Evolutionary conservation across 164 flowering plant species (phyloP).

Genomic region (Tinospora cordifolia): DNA sequence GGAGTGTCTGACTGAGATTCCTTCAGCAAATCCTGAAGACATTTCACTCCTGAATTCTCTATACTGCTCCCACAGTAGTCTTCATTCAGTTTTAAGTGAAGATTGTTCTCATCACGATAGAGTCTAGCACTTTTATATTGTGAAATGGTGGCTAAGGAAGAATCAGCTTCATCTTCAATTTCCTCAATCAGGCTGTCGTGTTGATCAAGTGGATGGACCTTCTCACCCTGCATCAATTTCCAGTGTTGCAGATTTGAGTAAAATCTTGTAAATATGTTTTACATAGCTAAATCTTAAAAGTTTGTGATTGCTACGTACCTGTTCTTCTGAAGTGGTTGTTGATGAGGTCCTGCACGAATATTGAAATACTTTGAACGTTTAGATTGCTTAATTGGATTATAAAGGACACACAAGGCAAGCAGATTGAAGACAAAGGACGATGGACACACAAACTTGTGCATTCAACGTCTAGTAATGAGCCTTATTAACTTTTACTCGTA

Average conservation of each 20-base stretch:
- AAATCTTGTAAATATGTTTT: not conserved
- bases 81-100: slow-evolving; percentile 11
- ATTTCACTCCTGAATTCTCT: slow-evolving; percentile 24
- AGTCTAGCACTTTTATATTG: slow-evolving; percentile 1
- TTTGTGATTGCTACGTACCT: slow-evolving; percentile 18
- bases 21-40: slow-evolving; percentile 40
- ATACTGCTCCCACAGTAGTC: not conserved
- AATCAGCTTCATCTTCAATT: slow-evolving; percentile 4
- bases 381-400: not conserved
- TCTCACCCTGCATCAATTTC: slow-evolving; percentile 31
- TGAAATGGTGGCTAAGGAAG: slow-evolving; percentile 3
- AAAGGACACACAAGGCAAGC: not conserved
- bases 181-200: slow-evolving; percentile 16
- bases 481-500: not conserved
- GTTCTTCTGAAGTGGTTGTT: slow-evolving; percentile 14
- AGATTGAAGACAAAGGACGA: no score
- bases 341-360: slow-evolving; percentile 10
- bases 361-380: not conserved
- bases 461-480: not conserved
- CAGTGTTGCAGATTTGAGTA: slow-evolving; percentile 1
- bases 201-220: slow-evolving; percentile 35
- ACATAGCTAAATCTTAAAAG: no score
- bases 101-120: slow-evolving; percentile 14
- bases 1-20: slow-evolving; percentile 42
- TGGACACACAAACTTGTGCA: no score